Base-by-base conservation (phyloP, 2,329 filamentous ascomycete genomes). In the Penicillium expansum region DNA sequence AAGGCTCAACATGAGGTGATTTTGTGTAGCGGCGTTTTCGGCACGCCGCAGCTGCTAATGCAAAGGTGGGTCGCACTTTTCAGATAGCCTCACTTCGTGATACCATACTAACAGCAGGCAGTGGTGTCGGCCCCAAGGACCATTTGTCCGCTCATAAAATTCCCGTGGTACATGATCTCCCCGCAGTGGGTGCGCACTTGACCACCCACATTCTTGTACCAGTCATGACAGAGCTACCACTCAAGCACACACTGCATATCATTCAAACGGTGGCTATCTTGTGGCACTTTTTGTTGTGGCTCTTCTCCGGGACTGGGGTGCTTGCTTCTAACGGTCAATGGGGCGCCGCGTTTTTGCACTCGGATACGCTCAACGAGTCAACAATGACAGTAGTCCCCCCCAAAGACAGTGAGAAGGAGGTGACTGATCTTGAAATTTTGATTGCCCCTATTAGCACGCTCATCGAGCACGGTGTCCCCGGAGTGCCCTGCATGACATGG, bases 321-420 rank as follows among this genome's bases (percentile, higher is more conserved):
- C 50, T 52, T 33, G 7, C 50, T 16, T 52, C 50, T 16, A 52
- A 47, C n/a, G 50, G 50, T 14, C 50, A 52, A 35, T 52, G 33
- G 30, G 50, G 50, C 41, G 50, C 50, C 16, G 50, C 41, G 2
- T 52, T 52, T 35, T 29, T 52, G 32, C 50, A 52, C 41, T 52
- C 50, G 20, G 43, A 43, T 20, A 13, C 32, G 2, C 11, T 52
- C n/a, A 24, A 52, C 4, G 32, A 52, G 5, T 10, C 14, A 16
- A 45, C 49, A 20, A 44, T 52, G 50, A 18, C 30, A 22, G 16
- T 38, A 0, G 9, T 7, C 18, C 30, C 41, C 24, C 22, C 50
- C 6, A 7, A 52, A 44, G 32, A 22, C 3, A 9, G 1, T 4
- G 20, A 48, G 10, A 37, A 52, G 13, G 24, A 52, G n/a, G 50